Conservation (phyloP, 1,284 basidiomycete genomes). For the Tetrapyrgos nigripes region DNA sequence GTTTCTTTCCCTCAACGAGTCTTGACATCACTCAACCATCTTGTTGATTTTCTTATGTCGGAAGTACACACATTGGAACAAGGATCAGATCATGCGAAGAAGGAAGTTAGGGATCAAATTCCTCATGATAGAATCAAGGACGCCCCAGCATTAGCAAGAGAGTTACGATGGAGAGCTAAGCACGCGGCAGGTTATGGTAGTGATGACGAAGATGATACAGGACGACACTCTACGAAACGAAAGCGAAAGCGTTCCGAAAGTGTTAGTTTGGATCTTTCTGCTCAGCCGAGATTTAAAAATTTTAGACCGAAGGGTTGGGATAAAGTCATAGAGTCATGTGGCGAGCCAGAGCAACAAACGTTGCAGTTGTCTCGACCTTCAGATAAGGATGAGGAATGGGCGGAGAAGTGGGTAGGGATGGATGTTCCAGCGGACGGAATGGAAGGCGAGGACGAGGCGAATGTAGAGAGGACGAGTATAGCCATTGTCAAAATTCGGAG, state of each 20-base stretch:
- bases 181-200: slow-evolving; percentile 69
- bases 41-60: slow-evolving; percentile 81
- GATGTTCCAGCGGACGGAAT: slow-evolving; percentile 28
- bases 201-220: slow-evolving; percentile 62
- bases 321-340: slow-evolving; percentile 46
- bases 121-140: slow-evolving; percentile 85
- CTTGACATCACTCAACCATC: slow-evolving; percentile 70
- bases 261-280: slow-evolving; percentile 29
- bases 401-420: slow-evolving; percentile 21
- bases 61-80: slow-evolving; percentile 77
- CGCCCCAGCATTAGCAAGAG: slow-evolving; percentile 76
- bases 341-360: slow-evolving; percentile 44
- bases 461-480: slow-evolving; percentile 55
- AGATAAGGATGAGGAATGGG: slow-evolving; percentile 42
- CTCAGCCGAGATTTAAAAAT: slow-evolving; percentile 56
- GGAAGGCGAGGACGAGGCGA: slow-evolving; percentile 47
- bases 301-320: slow-evolving; percentile 76
- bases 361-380: slow-evolving; percentile 42
- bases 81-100: slow-evolving; percentile 65
- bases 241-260: slow-evolving; percentile 52
- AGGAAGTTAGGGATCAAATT: slow-evolving; percentile 80
- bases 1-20: slow-evolving; percentile 69
- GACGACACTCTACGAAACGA: slow-evolving; percentile 53
- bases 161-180: slow-evolving; percentile 81
- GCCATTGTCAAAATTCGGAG: slow-evolving; percentile 64